These are phyloP conservation scores for Fraxinus platypoda DNA, from an alignment of 305 asterid species.

Conservation along the genomic window DNA sequence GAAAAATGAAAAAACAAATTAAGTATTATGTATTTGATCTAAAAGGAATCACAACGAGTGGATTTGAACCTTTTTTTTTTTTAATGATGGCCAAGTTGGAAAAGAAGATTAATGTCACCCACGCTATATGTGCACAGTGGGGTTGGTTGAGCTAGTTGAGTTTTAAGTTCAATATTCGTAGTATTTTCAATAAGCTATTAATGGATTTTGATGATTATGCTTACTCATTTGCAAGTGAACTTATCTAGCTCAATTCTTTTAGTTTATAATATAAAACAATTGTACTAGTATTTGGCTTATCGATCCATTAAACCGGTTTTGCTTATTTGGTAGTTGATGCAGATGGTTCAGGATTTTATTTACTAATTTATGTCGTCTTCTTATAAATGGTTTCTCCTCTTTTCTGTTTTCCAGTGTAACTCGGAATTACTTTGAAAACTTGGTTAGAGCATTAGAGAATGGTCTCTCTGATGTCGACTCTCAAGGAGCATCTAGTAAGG, in stretches of 20 bases:
- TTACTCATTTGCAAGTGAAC: background rate
- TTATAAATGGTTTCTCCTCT: conserved; percentile 9
- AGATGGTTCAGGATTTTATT: background rate
- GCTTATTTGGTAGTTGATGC: background rate
- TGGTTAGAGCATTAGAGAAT: conserved; percentile 82
- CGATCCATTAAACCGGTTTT: background rate
- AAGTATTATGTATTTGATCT: background rate
- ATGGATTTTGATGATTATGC: background rate
- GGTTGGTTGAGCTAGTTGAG: background rate
- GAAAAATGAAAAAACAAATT: background rate
- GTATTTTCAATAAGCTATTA: background rate
- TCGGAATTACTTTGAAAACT: conserved; percentile 74
- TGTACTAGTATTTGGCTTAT: background rate
- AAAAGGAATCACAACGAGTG: background rate
- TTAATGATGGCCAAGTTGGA: background rate
- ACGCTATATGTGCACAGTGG: background rate
- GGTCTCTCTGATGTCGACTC: conserved; percentile 84
- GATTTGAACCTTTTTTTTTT: background rate
- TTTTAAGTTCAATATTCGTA: background rate
- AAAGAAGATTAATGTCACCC: background rate
- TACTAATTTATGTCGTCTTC: conserved; percentile 1
- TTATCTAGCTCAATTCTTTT: background rate
- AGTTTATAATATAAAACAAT: background rate
- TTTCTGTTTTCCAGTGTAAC: conserved; percentile 53
- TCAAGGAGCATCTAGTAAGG: conserved; percentile 46